Evolutionary conservation across 208 protist species (phyloP), one percentile per base, ranked within the genome.

Genomic region (Leishmania gerbilli): DNA sequence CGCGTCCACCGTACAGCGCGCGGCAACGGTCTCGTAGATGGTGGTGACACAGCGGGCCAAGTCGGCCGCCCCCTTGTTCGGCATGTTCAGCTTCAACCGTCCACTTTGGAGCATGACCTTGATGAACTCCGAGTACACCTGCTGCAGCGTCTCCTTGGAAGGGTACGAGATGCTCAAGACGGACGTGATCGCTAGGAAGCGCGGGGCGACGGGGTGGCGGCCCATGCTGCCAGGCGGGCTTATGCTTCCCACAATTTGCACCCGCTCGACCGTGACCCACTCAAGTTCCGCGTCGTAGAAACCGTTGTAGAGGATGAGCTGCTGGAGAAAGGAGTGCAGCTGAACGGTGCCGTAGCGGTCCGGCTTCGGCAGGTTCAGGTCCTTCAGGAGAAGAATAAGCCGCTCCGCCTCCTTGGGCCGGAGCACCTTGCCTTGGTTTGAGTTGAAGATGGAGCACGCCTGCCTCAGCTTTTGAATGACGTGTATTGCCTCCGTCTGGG

Each of bases 331-430:
- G 1, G 98, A 97, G 82, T 99, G 97, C 34, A 99, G 85, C 89
- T 99, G 96, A 58, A 99, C 96, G 19, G 98, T 99, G 77, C 95
- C 98, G 91, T 99, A 99, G 85, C 97, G 96, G 91, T 99, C 99
- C 13, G 99, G 98, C 88, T 96, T 98, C 13, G 99, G 98, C 65
- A 99, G 88, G 87, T 99, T 99, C 58, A 99, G 88, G 84, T 99
- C 98, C 91, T 99, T 99, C 42, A 99, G 87, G 76, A 99, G 95
- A 21, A 99, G 83, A 21, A 99, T 93, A 31, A 99, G 91, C 11
- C 97, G 91, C 72, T 99, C 98, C 27, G 90, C 93, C 51, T 99
- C 95, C 83, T 98, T 99, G 21, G 99, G 99, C 5, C 98, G 91
- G 49, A 99, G 91, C 68, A 99, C 97, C 80, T 98, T 97, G 40